Conservation (phyloP, 1,284 basidiomycete species). For the Ustilago bromivora region DNA sequence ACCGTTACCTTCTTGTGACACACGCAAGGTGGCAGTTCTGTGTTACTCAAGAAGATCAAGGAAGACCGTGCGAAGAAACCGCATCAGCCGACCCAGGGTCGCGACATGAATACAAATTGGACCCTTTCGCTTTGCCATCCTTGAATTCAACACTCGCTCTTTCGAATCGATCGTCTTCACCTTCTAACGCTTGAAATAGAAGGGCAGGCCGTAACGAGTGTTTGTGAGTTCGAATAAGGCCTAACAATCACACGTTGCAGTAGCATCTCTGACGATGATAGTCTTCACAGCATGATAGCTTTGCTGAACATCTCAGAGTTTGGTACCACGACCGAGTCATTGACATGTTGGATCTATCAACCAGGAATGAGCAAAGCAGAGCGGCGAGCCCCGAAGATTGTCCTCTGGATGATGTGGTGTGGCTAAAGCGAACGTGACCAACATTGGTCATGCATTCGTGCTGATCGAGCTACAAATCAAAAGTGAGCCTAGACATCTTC, state of each 20-base stretch:
- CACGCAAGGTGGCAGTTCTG: neutral
- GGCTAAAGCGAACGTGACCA: neutral
- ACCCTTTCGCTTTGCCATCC: too few relatives aligned
- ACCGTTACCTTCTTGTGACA: neutral
- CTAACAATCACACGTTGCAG: too few relatives aligned
- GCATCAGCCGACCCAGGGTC: constrained; percentile 33
- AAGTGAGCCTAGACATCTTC: constrained; percentile 14
- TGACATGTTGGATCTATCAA: too few relatives aligned
- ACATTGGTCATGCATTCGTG: neutral
- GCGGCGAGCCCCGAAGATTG: too few relatives aligned
- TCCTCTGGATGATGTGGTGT: too few relatives aligned
- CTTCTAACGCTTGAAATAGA: neutral
- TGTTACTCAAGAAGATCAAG: constrained; percentile 3
- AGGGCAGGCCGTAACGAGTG: neutral
- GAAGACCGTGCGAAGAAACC: constrained; percentile 27
- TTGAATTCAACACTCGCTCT: constrained; percentile 3
- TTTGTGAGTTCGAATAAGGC: neutral
- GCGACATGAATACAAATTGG: constrained; percentile 13
- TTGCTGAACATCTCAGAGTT: too few relatives aligned
- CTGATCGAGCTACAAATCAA: constrained; percentile 6
- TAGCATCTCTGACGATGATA: too few relatives aligned
- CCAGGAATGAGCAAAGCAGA: too few relatives aligned
- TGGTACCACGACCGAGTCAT: too few relatives aligned
- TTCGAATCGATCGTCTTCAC: neutral
- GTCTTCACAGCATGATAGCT: too few relatives aligned